Conservation (phyloP, 2,329 filamentous ascomycete genomes). For the Aureobasidium sp. region DNA sequence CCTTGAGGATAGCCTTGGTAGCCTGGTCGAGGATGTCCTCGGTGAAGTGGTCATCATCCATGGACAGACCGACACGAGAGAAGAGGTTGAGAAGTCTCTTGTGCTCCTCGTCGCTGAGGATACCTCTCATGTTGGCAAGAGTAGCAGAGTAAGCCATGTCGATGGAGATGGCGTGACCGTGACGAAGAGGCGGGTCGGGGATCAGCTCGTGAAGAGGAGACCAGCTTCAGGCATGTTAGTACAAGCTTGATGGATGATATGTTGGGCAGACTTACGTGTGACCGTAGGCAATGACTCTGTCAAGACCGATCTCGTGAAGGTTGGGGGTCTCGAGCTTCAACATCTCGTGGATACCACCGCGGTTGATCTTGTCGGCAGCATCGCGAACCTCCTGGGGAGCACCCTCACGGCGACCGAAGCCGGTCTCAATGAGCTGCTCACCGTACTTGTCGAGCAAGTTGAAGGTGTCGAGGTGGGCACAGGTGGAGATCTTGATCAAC, state of each 20-base stretch:
- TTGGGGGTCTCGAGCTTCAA: constrained; percentile 65
- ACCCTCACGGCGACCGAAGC: constrained; percentile 54
- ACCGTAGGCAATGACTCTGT: constrained; percentile 64
- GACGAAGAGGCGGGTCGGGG: constrained; percentile 58
- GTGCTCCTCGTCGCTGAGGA: constrained; percentile 53
- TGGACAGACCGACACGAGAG: constrained; percentile 60
- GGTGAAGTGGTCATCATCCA: constrained; percentile 62
- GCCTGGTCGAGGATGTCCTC: constrained; percentile 56
- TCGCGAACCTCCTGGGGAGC: constrained; percentile 46
- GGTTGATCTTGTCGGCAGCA: constrained; percentile 59
- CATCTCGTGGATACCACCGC: constrained; percentile 64
- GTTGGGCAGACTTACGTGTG: constrained; percentile 46
- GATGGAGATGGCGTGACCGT: constrained; percentile 66
- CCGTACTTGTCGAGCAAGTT: constrained; percentile 60
- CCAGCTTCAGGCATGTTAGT: constrained; percentile 40
- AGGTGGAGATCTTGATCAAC: constrained; percentile 67
- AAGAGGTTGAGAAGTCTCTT: constrained; percentile 56
- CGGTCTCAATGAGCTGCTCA: constrained; percentile 56
- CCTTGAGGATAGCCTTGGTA: constrained; percentile 58
- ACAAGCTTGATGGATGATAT: neutral
- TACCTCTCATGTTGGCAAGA: constrained; percentile 52
- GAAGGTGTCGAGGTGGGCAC: constrained; percentile 57
- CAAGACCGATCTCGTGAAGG: constrained; percentile 62
- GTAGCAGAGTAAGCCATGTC: constrained; percentile 71
- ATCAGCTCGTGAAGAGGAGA: constrained; percentile 63